Base-by-base conservation (phyloP, 73 alveolate species). In the Tetrahymena thermophila region DNA sequence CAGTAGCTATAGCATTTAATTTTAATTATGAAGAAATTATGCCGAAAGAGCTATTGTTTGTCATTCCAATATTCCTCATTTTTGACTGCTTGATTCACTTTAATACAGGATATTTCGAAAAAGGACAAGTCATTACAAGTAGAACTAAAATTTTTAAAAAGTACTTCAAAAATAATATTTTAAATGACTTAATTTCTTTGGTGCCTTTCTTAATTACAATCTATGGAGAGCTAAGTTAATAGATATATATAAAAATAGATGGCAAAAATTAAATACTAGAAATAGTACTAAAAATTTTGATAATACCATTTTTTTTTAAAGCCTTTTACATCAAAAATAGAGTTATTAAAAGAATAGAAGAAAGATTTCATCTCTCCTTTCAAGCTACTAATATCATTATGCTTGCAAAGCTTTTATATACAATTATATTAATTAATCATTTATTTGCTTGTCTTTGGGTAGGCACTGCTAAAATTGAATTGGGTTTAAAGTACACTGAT, bases 381-480 rank as follows among this genome's bases (percentile, higher is more conserved):
- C 57, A 94, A 85, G 38, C 55, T 0, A 40, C 93, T 43, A 94
- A 94, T 28, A 31, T 95, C 38, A 85, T 95, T 57, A 85, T 84
- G 55, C 35, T 95, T 25, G 84, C 93, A 10, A 43, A 93, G 95
- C 71, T 95, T 25, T 55, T 95, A 19, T 43, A 56, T 50, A 95
- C 95, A 10, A 35, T 95, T 21, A 35, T 95, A 34, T 43, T 89
- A 85, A 95, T 95, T 44, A 34, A 85, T 50, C 96, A 95, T 50
- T 35, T 95, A 15, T 95, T 95, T 44, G 93, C 95, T 95, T 95
- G 96, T 40, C 84, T 95, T 31, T 95, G 96, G 96, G 93, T 95
- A 44, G 58, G 38, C 19, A 85, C 89, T 10, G 55, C 94, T 94
- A 9, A 84, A 34, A 43, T 85, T 89, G 93, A 56, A 19, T 1